A percentile compares a stretch with the other conserved stretches of the same genome.
Conservation (phyloP, 805 yeast species). For the Komagataella phaffii region DNA sequence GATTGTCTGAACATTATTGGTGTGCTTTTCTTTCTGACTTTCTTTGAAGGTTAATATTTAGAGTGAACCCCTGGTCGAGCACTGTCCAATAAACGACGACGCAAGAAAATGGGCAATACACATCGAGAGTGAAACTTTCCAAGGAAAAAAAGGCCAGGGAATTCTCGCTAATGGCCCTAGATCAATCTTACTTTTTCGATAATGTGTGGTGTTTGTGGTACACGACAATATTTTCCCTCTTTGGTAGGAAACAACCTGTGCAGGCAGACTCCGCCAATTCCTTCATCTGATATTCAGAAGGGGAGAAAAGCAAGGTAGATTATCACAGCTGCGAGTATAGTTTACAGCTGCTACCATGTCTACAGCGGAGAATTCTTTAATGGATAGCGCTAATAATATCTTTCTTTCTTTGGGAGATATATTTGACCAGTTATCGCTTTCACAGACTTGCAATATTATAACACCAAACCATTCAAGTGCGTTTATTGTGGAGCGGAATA, state of each 20-base stretch:
- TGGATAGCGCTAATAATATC: conserved; percentile 17
- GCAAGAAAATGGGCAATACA: neutral
- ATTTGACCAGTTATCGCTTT: conserved; percentile 16
- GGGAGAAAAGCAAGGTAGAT: neutral
- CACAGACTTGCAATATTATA: conserved; percentile 9
- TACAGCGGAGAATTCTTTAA: conserved; percentile 13
- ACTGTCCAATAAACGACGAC: conserved; percentile 9
- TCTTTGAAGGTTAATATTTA: conserved; percentile 1
- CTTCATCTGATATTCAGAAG: neutral
- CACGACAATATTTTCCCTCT: neutral
- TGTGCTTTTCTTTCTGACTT: neutral
- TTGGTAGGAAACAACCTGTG: too few relatives aligned
- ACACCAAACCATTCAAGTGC: conserved; percentile 17
- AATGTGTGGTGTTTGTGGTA: neutral
- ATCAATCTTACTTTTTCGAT: neutral
- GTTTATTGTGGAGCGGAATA: conserved; percentile 11
- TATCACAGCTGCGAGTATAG: neutral
- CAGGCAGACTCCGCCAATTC: neutral
- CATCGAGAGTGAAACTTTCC: neutral
- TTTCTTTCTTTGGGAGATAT: conserved; percentile 19
- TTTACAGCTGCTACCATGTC: neutral
- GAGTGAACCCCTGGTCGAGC: conserved; percentile 1
- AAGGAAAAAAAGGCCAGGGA: neutral
- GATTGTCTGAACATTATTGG: conserved; percentile 47
- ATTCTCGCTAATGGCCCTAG: neutral